These are phyloP conservation scores for Endothia cerciana DNA, from an alignment of 2,329 filamentous ascomycete species.

Conservation along the genomic window DNA sequence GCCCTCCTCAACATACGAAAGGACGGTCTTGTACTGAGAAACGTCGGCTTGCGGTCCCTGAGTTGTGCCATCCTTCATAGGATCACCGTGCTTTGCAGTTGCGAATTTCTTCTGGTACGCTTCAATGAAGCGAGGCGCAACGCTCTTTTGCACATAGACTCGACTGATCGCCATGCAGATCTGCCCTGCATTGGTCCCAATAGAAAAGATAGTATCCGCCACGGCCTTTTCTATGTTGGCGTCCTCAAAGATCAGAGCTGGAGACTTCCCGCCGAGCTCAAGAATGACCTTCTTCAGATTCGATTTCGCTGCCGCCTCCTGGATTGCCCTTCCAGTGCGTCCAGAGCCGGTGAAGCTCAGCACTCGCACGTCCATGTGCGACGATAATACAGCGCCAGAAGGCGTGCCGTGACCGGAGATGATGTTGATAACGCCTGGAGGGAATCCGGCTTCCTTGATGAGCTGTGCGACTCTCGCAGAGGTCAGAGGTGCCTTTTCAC, in stretches of 20 bases:
- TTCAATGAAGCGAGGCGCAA: slow-evolving; percentile 60
- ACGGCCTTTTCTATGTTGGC: slow-evolving; percentile 67
- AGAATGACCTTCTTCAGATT: slow-evolving; percentile 68
- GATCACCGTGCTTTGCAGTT: slow-evolving; percentile 44
- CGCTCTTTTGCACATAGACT: slow-evolving; percentile 58
- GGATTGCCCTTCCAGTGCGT: slow-evolving; percentile 70
- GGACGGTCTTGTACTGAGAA: slow-evolving; percentile 53
- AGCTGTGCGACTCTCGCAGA: slow-evolving; percentile 49
- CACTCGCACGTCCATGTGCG: slow-evolving; percentile 71
- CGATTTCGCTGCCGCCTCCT: slow-evolving; percentile 69
- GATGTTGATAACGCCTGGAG: slow-evolving; percentile 75
- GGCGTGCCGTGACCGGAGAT: slow-evolving; percentile 70
- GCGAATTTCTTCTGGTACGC: slow-evolving; percentile 55
- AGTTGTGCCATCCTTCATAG: slow-evolving; percentile 37
- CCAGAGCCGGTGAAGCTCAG: slow-evolving; percentile 79
- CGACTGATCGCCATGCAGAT: slow-evolving; percentile 63
- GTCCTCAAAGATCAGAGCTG: slow-evolving; percentile 67
- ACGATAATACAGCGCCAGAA: slow-evolving; percentile 67
- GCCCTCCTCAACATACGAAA: no score
- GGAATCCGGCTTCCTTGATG: slow-evolving; percentile 73
- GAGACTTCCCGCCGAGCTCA: slow-evolving; percentile 71
- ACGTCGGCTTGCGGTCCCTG: slow-evolving; percentile 54
- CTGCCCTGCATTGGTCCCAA: slow-evolving; percentile 61
- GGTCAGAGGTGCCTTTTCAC: slow-evolving; percentile 55
- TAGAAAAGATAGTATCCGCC: slow-evolving; percentile 49